Base-by-base conservation (phyloP, 2,329 filamentous ascomycete species). In the Sordariomycetes sp. region DNA sequence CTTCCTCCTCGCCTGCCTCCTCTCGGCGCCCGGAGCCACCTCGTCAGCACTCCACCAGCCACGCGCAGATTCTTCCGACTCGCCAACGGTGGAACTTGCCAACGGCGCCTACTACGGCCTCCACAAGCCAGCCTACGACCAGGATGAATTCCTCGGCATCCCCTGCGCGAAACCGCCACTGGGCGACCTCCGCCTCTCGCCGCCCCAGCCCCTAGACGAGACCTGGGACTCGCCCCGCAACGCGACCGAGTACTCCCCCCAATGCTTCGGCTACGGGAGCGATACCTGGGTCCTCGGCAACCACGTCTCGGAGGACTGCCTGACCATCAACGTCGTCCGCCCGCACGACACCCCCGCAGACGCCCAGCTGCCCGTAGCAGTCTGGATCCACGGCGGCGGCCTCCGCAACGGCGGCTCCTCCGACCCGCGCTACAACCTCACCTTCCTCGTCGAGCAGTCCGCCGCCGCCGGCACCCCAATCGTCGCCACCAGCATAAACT, bases 391-490 rank as follows among this genome's bases (percentile, higher is more conserved):
- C 6, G 65, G 76, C 50, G 77, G 76, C 53, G 74, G 73, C 18
- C 76, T 61, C 61, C 57, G 60, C 28, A 60, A 60, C 63, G 78
- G 77, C 2, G 73, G 73, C 8, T 59, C 72, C 65, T 35, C 64
- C 62, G 75, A 81, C 57, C 65, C 72, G 22, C 72, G 79, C 25
- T 86, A 86, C 67, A 85, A 86, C 64, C 71, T 85, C 59, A 80
- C 79, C 16, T 81, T 78, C 60, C 77, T 86, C 54, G 79, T 87
- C 0, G 74, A 60, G 71, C 74, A 25, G 68, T 74, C 32, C 40
- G 40, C 18, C 40, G 61, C 67, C 3, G 74, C 74, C 18, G 72
- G 72, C 56, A 72, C 74, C 54, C 76, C 75, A 0, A 72, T 80
- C 58, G 71, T 80, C 28, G 75, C 66, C 0, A 73, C 79, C 18